These are phyloP conservation scores for Nannochloropsis gaditana DNA, from an alignment of 108 stramenopile genomes.

Conservation along the genomic window DNA sequence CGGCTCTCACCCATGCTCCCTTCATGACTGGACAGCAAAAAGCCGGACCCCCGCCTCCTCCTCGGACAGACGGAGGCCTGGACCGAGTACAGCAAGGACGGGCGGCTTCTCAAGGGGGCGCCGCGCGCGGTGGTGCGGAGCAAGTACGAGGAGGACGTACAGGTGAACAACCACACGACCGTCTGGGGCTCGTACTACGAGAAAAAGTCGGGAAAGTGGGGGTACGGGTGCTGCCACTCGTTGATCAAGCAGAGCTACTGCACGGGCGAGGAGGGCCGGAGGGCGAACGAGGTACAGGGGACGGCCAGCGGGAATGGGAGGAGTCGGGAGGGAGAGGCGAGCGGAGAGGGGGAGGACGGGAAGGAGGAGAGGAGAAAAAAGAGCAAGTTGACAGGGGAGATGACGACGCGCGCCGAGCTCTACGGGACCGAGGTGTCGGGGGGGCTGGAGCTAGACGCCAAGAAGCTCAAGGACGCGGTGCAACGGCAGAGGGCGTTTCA, in stretches of 20 bases:
- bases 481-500: conserved; percentile 56
- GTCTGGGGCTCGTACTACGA: conserved; percentile 98
- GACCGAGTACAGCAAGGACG: conserved; percentile 72
- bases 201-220: conserved; percentile 74
- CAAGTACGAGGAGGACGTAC: conserved; percentile 94
- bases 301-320: conserved; percentile 31
- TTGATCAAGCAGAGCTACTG: conserved; percentile 79
- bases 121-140: conserved; percentile 58
- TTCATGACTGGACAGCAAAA: background rate
- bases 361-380: conserved; percentile 19
- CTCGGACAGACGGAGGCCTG: conserved; percentile 58
- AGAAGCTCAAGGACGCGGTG: conserved; percentile 70
- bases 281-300: conserved; percentile 54
- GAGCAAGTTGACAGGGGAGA: conserved; percentile 39
- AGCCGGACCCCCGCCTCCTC: conserved; percentile 25
- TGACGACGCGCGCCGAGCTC: conserved; percentile 63
- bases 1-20: background rate
- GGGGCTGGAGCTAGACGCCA: conserved; percentile 63
- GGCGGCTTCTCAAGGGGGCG: conserved; percentile 62
- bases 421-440: conserved; percentile 68
- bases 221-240: conserved; percentile 92
- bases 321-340: conserved; percentile 30
- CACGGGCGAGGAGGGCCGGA: conserved; percentile 80
- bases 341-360: background rate
- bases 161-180: conserved; percentile 74